Percentiles rank a stretch among this genome's conserved stretches.
Conservation (phyloP, 202 grass and related monocot genomes). For the Digitaria exilis region DNA sequence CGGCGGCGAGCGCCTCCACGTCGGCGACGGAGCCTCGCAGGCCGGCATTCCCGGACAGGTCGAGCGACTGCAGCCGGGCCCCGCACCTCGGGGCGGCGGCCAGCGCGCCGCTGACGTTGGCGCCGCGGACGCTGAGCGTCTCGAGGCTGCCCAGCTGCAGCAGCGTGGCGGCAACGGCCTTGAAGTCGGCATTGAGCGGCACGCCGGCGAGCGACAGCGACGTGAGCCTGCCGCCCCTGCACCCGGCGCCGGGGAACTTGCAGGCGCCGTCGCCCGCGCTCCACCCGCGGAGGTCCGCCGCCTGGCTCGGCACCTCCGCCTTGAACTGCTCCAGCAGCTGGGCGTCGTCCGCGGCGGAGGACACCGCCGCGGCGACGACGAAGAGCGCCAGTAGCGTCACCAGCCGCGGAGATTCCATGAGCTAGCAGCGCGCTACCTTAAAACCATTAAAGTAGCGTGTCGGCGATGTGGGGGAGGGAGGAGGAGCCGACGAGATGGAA, state of each 20-base stretch:
- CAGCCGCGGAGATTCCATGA: conserved; percentile 45
- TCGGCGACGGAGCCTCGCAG: conserved; percentile 70
- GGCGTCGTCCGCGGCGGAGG: conserved; percentile 44
- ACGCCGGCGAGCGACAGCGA: conserved; percentile 49
- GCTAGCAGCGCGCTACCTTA: conserved; percentile 8
- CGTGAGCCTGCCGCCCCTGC: conserved; percentile 59
- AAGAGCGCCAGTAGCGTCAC: conserved; percentile 33
- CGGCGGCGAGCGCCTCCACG: conserved; percentile 44
- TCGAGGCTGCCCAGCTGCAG: conserved; percentile 61
- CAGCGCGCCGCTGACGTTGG: conserved; percentile 77
- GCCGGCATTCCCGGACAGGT: conserved; percentile 69
- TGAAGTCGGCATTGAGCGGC: conserved; percentile 72
- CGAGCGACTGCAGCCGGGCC: conserved; percentile 54
- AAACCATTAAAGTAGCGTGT: conserved; percentile 47
- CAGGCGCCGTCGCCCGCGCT: conserved; percentile 46
- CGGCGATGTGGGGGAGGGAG: conserved; percentile 13
- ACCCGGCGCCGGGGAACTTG: conserved; percentile 64
- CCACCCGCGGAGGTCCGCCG: conserved; percentile 52
- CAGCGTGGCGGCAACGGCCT: conserved; percentile 47
- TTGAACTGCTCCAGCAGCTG: conserved; percentile 83
- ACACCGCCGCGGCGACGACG: background rate
- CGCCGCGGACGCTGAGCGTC: conserved; percentile 57
- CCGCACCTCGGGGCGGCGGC: conserved; percentile 40
- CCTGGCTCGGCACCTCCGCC: conserved; percentile 49
- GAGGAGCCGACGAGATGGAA: conserved; percentile 2